These are phyloP conservation scores for Polyporus tsugae DNA, from an alignment of 1,284 basidiomycete genomes.

Conservation along the genomic window DNA sequence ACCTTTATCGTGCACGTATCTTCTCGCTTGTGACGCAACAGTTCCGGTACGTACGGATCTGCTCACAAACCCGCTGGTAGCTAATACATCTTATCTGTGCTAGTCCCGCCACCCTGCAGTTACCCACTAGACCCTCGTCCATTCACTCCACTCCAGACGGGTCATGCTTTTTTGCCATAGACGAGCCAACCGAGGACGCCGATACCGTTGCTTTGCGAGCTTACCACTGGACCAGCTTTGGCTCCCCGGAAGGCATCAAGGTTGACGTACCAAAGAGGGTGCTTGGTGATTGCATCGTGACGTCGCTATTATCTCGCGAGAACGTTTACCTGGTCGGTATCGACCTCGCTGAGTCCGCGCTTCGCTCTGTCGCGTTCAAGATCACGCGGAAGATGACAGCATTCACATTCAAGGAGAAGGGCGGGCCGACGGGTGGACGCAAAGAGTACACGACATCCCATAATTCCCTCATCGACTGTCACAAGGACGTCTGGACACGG, in stretches of 20 bases:
- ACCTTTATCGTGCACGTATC: constrained; percentile 48
- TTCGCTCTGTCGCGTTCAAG: constrained; percentile 53
- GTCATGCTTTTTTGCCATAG: constrained; percentile 54
- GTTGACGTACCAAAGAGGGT: constrained; percentile 36
- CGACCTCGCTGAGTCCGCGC: constrained; percentile 40
- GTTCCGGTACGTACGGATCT: constrained; percentile 51
- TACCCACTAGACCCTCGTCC: constrained; percentile 44
- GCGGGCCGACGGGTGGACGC: constrained; percentile 30
- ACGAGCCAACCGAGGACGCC: constrained; percentile 19
- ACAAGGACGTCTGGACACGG: constrained; percentile 68
- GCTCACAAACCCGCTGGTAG: not conserved
- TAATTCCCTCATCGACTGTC: constrained; percentile 64
- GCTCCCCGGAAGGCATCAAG: constrained; percentile 53
- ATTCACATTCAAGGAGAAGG: constrained; percentile 57
- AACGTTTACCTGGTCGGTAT: constrained; percentile 53
- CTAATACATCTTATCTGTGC: not conserved
- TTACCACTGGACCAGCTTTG: constrained; percentile 66
- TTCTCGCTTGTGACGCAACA: constrained; percentile 60
- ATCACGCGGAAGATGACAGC: constrained; percentile 64
- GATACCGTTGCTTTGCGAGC: constrained; percentile 43
- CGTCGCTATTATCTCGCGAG: constrained; percentile 53
- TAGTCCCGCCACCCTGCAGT: constrained; percentile 57
- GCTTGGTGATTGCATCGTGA: constrained; percentile 42
- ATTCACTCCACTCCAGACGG: constrained; percentile 60
- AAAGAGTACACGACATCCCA: constrained; percentile 41